Base-by-base conservation (phyloP, 345 rosid genomes). In the Salix arbutifolia region DNA sequence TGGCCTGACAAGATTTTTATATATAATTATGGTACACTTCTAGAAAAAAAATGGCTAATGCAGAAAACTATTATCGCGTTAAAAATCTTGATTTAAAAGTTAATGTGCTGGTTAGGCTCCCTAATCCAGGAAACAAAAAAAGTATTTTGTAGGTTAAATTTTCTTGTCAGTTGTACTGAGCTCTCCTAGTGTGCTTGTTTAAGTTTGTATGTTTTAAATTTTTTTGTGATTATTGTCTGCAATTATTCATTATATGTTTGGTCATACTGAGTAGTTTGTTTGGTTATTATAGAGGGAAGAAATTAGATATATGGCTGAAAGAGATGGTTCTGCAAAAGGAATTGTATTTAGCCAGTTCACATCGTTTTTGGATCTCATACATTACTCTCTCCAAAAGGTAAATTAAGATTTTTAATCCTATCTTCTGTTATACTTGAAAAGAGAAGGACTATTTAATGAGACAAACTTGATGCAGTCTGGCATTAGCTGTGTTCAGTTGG, bases 271-370 rank as follows among this genome's bases (percentile, higher is more conserved):
- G 26, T 44, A n/a, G 21, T 83, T 8, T 74, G 14, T 85, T 25
- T 71, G 46, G 80, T 65, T 52, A 68, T 65, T 52, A 68, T 78
- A 96, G 99, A 91, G 98, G 83, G 98, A 96, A 87, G 99, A 96
- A 88, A 96, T 96, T 66, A 89, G 96, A 74, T 77, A 84, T 79
- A 96, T 93, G 99, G 86, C 90, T 68, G 99, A 96, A 81, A 91
- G 97, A 85, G 99, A 96, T 81, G 97, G 99, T 58, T 96, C 97
- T 72, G 97, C 99, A 16, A 96, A 96, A 81, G 99, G 91, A 77
- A 93, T 96, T 80, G 97, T 93, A 70, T 96, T 96, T 88, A 93
- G 99, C 88, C 99, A 96, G 88, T 96, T 93, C 88, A 92, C 98
- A 16, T 90, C 96, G 26, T 96, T 93, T 84, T 85, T 96, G 86